Evolutionary conservation across 441 rosid species (phyloP).

Genomic region (Viola pubescens): DNA sequence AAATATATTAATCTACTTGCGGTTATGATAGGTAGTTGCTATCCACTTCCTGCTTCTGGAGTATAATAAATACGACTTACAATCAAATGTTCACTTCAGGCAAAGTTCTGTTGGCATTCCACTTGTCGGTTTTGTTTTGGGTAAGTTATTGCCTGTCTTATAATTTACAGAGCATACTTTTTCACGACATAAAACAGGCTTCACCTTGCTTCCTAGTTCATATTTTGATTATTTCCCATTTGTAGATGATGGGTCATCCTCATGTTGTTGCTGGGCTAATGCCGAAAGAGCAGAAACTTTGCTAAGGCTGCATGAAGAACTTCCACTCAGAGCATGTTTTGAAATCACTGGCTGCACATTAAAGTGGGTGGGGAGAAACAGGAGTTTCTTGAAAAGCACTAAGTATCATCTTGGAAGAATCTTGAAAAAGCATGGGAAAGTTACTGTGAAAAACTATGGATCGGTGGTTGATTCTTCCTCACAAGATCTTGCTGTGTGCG

Average conservation of each 20-base stretch:
- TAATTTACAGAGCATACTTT: background rate
- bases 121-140: constrained; percentile 66
- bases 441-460: constrained; percentile 49
- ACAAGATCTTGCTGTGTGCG: constrained; percentile 49
- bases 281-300: constrained; percentile 58
- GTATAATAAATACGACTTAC: constrained; percentile 22
- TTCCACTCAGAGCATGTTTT: constrained; percentile 28
- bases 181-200: no score
- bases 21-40: constrained; percentile 49
- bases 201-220: constrained; percentile 3
- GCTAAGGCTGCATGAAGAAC: constrained; percentile 59
- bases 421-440: constrained; percentile 43
- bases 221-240: constrained; percentile 1
- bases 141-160: constrained; percentile 33
- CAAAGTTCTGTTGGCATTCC: constrained; percentile 49
- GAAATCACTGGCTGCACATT: constrained; percentile 29
- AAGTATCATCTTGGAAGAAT: constrained; percentile 50
- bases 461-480: constrained; percentile 40
- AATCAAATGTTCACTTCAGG: constrained; percentile 21
- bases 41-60: constrained; percentile 55
- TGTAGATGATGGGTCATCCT: constrained; percentile 83
- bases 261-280: constrained; percentile 73
- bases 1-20: constrained; percentile 11
- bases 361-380: constrained; percentile 32
- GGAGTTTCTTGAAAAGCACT: constrained; percentile 23